These are phyloP conservation scores for Vigna trinervia DNA, from an alignment of 306 rosid species.

Conservation along the genomic window DNA sequence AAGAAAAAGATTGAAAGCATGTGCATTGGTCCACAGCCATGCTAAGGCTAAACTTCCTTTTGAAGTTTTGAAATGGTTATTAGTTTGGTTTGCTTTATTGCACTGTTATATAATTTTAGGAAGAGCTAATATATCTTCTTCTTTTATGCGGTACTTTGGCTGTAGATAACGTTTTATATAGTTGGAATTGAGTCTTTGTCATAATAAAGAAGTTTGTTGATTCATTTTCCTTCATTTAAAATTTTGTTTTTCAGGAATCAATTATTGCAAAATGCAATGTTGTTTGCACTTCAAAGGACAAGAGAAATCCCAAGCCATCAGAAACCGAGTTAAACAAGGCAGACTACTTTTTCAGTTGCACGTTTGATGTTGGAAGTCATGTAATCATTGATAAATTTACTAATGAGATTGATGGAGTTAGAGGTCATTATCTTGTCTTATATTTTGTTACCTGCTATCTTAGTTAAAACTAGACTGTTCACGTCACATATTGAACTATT, in stretches of 20 bases:
- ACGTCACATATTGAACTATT: constrained; percentile 8
- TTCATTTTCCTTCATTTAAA: constrained; percentile 8
- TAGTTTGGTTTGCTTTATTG: constrained; percentile 31
- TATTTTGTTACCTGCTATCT: constrained; percentile 17
- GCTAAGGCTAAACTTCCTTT: constrained; percentile 1
- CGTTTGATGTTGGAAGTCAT: constrained; percentile 54
- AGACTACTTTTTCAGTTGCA: constrained; percentile 54
- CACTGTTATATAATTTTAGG: constrained; percentile 29
- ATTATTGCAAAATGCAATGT: constrained; percentile 66
- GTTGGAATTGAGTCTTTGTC: constrained; percentile 21
- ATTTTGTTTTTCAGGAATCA: constrained; percentile 58
- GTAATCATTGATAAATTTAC: constrained; percentile 50
- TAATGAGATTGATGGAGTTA: constrained; percentile 51
- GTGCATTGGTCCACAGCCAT: constrained; percentile 10
- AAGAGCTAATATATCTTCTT: neutral
- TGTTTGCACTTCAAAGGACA: constrained; percentile 66
- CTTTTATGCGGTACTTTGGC: neutral
- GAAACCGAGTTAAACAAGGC: constrained; percentile 52
- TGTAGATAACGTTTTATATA: constrained; percentile 2
- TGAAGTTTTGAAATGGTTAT: constrained; percentile 34
- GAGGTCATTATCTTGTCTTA: constrained; percentile 52
- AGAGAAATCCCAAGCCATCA: constrained; percentile 62
- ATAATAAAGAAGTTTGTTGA: constrained; percentile 26
- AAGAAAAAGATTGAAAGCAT: neutral
- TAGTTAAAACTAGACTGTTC: constrained; percentile 11